Evolutionary conservation across 108 stramenopile species (phyloP).

Genomic region (Aurantiochytrium sp.): DNA sequence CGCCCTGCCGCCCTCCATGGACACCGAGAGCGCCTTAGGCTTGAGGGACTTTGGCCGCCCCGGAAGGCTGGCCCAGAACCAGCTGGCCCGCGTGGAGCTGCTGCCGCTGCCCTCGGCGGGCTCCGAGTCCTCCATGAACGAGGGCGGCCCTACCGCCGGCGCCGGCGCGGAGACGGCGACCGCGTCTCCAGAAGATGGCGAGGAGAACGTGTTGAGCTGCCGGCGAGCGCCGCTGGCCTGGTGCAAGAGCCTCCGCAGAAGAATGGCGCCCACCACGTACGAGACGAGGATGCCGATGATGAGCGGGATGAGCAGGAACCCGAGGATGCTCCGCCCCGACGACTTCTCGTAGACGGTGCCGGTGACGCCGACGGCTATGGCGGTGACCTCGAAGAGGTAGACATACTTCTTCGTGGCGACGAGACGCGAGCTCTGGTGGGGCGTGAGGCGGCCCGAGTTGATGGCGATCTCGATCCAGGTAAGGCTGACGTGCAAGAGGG

Average conservation of each 20-base stretch:
- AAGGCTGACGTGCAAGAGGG: not conserved
- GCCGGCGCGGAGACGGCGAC: too few species aligned
- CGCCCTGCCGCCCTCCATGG: too few species aligned
- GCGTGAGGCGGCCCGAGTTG: not conserved
- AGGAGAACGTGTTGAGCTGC: not conserved
- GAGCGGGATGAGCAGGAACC: not conserved
- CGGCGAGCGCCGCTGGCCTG: not conserved
- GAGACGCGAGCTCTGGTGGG: not conserved
- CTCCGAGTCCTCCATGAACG: too few species aligned
- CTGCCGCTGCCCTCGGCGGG: too few species aligned
- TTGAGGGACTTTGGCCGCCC: too few species aligned
- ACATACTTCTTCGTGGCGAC: not conserved
- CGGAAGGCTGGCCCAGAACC: too few species aligned
- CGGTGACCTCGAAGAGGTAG: not conserved
- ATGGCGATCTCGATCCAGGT: slow-evolving; percentile 11
- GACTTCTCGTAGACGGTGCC: not conserved
- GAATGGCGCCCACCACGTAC: not conserved
- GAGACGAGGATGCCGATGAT: not conserved
- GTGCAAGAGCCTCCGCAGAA: not conserved
- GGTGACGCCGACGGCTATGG: not conserved
- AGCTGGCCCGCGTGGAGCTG: too few species aligned
- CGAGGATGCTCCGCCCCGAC: not conserved
- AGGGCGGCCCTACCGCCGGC: too few species aligned
- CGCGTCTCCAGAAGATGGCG: too few species aligned
- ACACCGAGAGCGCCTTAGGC: too few species aligned